A percentile compares a stretch with the other conserved stretches of the same genome.
These are phyloP conservation scores for Phytophthora aleatoria DNA, from an alignment of 352 stramenopile species.

Conservation along the genomic window DNA sequence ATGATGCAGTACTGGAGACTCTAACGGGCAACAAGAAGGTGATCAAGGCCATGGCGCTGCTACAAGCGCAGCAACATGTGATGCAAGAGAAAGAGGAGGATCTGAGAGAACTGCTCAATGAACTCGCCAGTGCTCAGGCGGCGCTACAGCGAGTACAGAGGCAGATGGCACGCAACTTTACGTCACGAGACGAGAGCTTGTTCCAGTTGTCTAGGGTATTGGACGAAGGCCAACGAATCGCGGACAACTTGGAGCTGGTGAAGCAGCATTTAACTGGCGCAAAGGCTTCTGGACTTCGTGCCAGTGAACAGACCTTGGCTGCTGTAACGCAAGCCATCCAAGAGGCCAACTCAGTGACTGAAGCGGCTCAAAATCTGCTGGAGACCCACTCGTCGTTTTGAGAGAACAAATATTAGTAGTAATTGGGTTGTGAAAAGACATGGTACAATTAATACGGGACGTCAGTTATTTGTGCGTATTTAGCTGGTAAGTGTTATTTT, in stretches of 20 bases:
- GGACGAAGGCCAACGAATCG: slow-evolving; percentile 42
- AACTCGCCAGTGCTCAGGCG: slow-evolving; percentile 49
- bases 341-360: slow-evolving; percentile 29
- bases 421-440: neutral
- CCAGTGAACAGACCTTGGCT: slow-evolving; percentile 30
- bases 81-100: slow-evolving; percentile 68
- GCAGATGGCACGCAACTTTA: slow-evolving; percentile 61
- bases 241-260: slow-evolving; percentile 55
- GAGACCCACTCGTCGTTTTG: slow-evolving; percentile 34
- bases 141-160: slow-evolving; percentile 38
- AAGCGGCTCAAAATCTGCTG: slow-evolving; percentile 31
- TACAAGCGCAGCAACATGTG: slow-evolving; percentile 63
- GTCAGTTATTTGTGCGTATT: no score
- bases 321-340: slow-evolving; percentile 36
- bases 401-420: neutral
- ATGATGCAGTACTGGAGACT: slow-evolving; percentile 37
- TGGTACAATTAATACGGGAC: no score
- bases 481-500: no score
- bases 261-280: slow-evolving; percentile 44
- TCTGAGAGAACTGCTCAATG: slow-evolving; percentile 65
- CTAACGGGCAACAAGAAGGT: slow-evolving; percentile 24
- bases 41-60: slow-evolving; percentile 77
- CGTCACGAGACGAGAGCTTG: slow-evolving; percentile 50
- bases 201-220: slow-evolving; percentile 49
- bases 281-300: slow-evolving; percentile 13